Evolutionary conservation across 2,329 filamentous ascomycete genomes (phyloP).

Genomic region (Arthrobotrys iridis): DNA sequence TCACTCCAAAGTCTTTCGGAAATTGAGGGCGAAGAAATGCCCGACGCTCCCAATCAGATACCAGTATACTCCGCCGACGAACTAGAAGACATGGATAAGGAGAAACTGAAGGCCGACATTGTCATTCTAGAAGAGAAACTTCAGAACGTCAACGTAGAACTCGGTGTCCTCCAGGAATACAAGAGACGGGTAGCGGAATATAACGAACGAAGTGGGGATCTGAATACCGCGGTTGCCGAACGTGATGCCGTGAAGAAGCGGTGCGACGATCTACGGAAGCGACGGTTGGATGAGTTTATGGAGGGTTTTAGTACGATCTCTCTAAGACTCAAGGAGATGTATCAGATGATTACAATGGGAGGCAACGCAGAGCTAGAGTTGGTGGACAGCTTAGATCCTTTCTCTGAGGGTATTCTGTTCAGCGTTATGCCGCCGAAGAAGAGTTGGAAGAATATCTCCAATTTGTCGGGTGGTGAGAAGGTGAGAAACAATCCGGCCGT

Average conservation of each 20-base stretch:
- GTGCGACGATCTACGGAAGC: slow-evolving; percentile 87
- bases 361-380: slow-evolving; percentile 97
- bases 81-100: slow-evolving; percentile 73
- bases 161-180: slow-evolving; percentile 88
- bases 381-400: slow-evolving; percentile 94
- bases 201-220: slow-evolving; percentile 80
- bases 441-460: slow-evolving; percentile 99
- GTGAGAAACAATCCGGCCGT: not conserved
- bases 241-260: slow-evolving; percentile 91
- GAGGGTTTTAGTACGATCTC: slow-evolving; percentile 95
- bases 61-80: slow-evolving; percentile 81
- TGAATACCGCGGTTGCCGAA: slow-evolving; percentile 77
- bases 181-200: slow-evolving; percentile 86
- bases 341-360: slow-evolving; percentile 99
- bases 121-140: slow-evolving; percentile 76
- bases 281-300: slow-evolving; percentile 97
- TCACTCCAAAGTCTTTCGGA: slow-evolving; percentile 82
- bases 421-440: slow-evolving; percentile 99
- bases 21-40: slow-evolving; percentile 61
- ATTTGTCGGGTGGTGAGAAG: slow-evolving; percentile 94
- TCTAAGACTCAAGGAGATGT: slow-evolving; percentile 97
- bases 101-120: slow-evolving; percentile 71
- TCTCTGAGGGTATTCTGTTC: slow-evolving; percentile 95
- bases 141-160: slow-evolving; percentile 85
- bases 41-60: slow-evolving; percentile 65